These are phyloP conservation scores for Juncus effusus DNA, from an alignment of 176 grass and related monocot genomes.

Conservation along the genomic window DNA sequence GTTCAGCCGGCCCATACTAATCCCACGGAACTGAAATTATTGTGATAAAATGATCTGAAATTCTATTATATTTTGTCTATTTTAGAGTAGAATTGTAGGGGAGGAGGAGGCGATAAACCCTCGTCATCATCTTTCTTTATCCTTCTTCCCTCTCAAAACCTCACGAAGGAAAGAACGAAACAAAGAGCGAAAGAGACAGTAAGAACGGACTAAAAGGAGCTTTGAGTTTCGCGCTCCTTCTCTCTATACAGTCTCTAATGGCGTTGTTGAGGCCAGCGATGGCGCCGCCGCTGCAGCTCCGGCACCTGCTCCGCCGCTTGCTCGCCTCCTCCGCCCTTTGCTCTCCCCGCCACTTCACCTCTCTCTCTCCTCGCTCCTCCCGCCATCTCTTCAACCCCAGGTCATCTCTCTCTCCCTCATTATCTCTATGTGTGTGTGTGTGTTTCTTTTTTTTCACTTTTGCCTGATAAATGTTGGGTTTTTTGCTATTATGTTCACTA, in stretches of 20 bases:
- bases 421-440: not conserved
- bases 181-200: not conserved
- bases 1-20: too few relatives aligned
- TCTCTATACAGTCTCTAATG: conserved; percentile 35
- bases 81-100: too few relatives aligned
- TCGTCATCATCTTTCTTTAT: not conserved
- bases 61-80: too few relatives aligned
- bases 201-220: not conserved
- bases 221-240: conserved; percentile 11
- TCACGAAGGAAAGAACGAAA: not conserved
- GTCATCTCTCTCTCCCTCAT: conserved; percentile 20
- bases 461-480: not conserved
- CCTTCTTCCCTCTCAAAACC: conserved; percentile 8
- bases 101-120: too few relatives aligned
- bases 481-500: not conserved
- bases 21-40: too few relatives aligned
- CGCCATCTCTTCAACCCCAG: conserved; percentile 41
- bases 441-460: conserved; percentile 1
- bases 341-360: conserved; percentile 29
- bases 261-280: conserved; percentile 47
- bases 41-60: too few relatives aligned
- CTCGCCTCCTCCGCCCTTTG: conserved; percentile 33
- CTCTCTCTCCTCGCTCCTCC: conserved; percentile 19
- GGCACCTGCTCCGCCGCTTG: conserved; percentile 48
- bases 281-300: conserved; percentile 41